A percentile compares a stretch with the other conserved stretches of the same genome.
These are phyloP conservation scores for Geranomyces variabilis DNA, from an alignment of 192 early-diverging fungal genomes.

Conservation along the genomic window DNA sequence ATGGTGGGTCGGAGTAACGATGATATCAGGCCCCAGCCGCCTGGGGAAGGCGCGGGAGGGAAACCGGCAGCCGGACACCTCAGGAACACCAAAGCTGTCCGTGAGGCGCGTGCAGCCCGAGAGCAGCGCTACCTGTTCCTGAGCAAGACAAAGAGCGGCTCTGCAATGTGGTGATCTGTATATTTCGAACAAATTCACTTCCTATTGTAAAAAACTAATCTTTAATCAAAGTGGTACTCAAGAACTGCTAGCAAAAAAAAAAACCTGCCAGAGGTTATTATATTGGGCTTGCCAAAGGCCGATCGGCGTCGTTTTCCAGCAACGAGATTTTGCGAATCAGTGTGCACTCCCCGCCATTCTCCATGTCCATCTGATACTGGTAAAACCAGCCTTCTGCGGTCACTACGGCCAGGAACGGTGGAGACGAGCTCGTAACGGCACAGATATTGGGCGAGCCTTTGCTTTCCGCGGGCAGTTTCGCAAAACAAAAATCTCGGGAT, in stretches of 20 bases:
- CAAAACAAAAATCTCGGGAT: slow-evolving; percentile 88
- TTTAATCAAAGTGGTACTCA: too few species aligned
- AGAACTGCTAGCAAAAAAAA: too few species aligned
- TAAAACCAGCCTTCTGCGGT: slow-evolving; percentile 91
- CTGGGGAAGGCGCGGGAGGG: neutral
- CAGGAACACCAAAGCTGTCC: slow-evolving; percentile 12
- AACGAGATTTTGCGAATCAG: slow-evolving; percentile 9
- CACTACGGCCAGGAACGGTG: slow-evolving; percentile 73
- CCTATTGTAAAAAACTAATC: too few species aligned
- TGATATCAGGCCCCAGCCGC: slow-evolving; percentile 20
- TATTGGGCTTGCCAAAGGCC: too few species aligned
- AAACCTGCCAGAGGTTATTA: too few species aligned
- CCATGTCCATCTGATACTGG: slow-evolving; percentile 84
- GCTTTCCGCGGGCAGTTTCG: slow-evolving; percentile 71
- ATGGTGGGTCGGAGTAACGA: slow-evolving; percentile 14
- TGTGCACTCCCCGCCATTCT: slow-evolving; percentile 77
- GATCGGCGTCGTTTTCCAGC: slow-evolving; percentile 6
- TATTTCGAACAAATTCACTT: too few species aligned
- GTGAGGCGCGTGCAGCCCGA: slow-evolving; percentile 6
- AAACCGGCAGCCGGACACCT: neutral
- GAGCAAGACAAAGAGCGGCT: slow-evolving; percentile 9
- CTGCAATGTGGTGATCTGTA: slow-evolving; percentile 12
- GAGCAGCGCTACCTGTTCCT: slow-evolving; percentile 19
- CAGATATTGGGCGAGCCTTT: slow-evolving; percentile 46
- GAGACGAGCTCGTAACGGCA: slow-evolving; percentile 35